These are phyloP conservation scores for Starmerella stellata DNA, from an alignment of 805 yeast genomes.

Conservation along the genomic window DNA sequence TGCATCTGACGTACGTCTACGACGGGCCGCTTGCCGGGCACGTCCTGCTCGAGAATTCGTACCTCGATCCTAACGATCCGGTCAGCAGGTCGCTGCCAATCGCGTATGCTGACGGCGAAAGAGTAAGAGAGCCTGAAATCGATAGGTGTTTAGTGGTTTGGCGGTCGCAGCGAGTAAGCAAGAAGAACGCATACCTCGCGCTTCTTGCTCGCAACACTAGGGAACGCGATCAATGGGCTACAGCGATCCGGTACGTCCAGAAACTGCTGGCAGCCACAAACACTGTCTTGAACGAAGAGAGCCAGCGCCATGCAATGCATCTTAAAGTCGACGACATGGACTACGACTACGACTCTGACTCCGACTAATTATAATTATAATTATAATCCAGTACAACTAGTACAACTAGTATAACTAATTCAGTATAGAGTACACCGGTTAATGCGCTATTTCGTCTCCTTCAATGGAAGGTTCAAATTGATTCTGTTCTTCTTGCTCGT, in stretches of 20 bases:
- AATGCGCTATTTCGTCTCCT: too few species aligned
- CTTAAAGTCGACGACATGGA: too few species aligned
- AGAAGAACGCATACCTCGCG: constrained; percentile 45
- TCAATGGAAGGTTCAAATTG: constrained; percentile 45
- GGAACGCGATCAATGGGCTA: constrained; percentile 73
- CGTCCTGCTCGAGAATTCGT: constrained; percentile 34
- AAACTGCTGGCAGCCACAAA: neutral
- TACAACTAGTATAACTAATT: too few species aligned
- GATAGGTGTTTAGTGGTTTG: constrained; percentile 66
- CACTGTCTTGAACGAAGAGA: neutral
- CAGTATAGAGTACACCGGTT: too few species aligned
- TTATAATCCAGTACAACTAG: too few species aligned
- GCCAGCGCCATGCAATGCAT: neutral
- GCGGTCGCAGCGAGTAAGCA: constrained; percentile 40
- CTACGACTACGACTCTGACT: too few species aligned
- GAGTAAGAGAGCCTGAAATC: constrained; percentile 58
- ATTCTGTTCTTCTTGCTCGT: constrained; percentile 69
- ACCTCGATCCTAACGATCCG: constrained; percentile 32
- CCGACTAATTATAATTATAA: too few species aligned
- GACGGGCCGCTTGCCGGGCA: constrained; percentile 44
- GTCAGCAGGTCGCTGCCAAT: constrained; percentile 49
- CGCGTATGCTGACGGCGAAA: constrained; percentile 68
- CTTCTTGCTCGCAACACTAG: constrained; percentile 68
- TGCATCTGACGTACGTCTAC: constrained; percentile 54
- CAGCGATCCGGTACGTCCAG: constrained; percentile 22